phyloP scores from a whole-genome alignment of 2,329 filamentous ascomycete genomes.

The Graphilbum fragrans region DNA sequence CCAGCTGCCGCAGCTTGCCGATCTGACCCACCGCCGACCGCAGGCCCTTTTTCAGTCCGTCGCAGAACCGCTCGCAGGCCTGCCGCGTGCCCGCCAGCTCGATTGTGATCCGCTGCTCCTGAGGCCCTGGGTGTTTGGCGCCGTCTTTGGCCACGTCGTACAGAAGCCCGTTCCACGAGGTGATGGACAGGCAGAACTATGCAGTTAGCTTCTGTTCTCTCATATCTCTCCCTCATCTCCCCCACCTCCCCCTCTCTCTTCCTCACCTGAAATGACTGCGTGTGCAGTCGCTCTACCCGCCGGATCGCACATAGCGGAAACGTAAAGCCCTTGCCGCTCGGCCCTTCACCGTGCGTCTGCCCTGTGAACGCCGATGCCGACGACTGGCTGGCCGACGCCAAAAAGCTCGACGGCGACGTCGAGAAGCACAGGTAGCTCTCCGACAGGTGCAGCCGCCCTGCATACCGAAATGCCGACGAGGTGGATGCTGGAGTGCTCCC shows the following conservation, averaged over 20 bases:
- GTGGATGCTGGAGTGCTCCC: constrained; percentile 32
- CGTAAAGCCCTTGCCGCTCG: constrained; percentile 90
- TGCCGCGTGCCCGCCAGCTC: constrained; percentile 82
- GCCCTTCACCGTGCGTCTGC: constrained; percentile 84
- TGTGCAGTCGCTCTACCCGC: constrained; percentile 84
- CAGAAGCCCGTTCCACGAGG: constrained; percentile 76
- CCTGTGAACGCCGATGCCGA: constrained; percentile 80
- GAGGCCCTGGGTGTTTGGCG: constrained; percentile 18
- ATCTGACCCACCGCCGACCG: constrained; percentile 81
- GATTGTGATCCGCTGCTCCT: constrained; percentile 79
- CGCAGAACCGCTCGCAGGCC: constrained; percentile 90
- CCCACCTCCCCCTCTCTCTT: constrained; percentile 1
- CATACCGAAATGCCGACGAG: constrained; percentile 66
- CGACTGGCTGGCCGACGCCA: constrained; percentile 64
- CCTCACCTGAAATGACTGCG: constrained; percentile 64
- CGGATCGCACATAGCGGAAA: constrained; percentile 85
- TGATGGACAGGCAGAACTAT: constrained; percentile 82
- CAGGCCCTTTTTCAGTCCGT: constrained; percentile 83
- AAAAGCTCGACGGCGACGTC: constrained; percentile 79
- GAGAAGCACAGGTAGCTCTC: constrained; percentile 96
- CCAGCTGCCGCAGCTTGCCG: constrained; percentile 68
- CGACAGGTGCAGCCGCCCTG: constrained; percentile 84
- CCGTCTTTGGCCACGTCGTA: constrained; percentile 32
- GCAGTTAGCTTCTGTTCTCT: not conserved
- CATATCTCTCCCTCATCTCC: not conserved